phyloP scores from a whole-genome alignment of 2,329 filamentous ascomycete genomes.

The Colletotrichum phormii region DNA sequence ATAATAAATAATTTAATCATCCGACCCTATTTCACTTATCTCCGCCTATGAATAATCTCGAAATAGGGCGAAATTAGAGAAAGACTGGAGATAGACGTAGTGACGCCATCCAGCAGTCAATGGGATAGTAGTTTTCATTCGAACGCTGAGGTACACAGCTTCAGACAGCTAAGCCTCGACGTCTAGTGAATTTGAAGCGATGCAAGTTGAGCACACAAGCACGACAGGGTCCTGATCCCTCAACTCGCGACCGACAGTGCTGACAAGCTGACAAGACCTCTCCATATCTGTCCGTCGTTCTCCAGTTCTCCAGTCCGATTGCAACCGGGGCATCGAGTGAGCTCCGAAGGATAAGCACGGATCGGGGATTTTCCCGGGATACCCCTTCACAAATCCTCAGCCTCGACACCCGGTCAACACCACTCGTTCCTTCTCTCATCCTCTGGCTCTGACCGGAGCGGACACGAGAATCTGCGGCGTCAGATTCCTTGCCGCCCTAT shows the following conservation, averaged over 20 bases:
- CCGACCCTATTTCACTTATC: too few relatives aligned
- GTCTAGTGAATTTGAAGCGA: too few relatives aligned
- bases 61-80: too few relatives aligned
- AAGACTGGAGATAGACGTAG: too few relatives aligned
- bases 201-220: too few relatives aligned
- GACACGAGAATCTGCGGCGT: neutral
- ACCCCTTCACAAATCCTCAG: neutral
- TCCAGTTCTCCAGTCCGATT: constrained; percentile 22
- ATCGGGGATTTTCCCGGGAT: constrained; percentile 14
- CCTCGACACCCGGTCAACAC: constrained; percentile 10
- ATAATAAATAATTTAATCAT: too few relatives aligned
- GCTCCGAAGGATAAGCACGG: neutral
- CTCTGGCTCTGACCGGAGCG: neutral
- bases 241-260: neutral
- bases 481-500: neutral
- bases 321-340: constrained; percentile 3
- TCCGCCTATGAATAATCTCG: too few relatives aligned
- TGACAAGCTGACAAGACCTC: neutral
- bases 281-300: neutral
- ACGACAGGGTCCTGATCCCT: neutral
- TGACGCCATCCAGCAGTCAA: too few relatives aligned
- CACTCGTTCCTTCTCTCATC: constrained; percentile 3
- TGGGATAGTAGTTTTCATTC: too few relatives aligned
- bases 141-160: too few relatives aligned
- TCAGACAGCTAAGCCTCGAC: too few relatives aligned